phyloP scores from a whole-genome alignment of 2,329 filamentous ascomycete genomes.

The Apiospora pterosperma region DNA sequence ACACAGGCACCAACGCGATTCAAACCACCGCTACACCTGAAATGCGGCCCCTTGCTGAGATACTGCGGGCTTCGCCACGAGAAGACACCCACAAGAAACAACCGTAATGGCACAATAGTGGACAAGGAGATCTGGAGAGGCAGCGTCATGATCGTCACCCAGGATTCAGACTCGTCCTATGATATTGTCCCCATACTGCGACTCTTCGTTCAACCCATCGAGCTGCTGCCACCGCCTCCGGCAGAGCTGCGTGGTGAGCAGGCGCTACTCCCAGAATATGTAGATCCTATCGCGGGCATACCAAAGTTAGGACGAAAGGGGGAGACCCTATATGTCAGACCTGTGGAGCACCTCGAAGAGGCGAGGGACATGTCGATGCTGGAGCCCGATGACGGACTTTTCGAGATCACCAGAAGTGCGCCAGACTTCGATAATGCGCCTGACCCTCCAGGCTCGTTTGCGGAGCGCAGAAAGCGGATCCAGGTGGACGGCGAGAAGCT shows the following conservation, averaged over 20 bases:
- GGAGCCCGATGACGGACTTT: constrained; percentile 80
- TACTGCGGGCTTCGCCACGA: constrained; percentile 81
- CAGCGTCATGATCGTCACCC: constrained; percentile 91
- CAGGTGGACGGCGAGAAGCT: constrained; percentile 74
- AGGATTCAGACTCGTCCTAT: constrained; percentile 80
- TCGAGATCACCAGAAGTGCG: constrained; percentile 61
- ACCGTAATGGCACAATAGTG: constrained; percentile 28
- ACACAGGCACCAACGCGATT: constrained; percentile 66
- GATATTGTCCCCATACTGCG: constrained; percentile 73
- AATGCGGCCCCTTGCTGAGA: constrained; percentile 84
- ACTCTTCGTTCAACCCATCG: constrained; percentile 83
- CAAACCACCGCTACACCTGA: constrained; percentile 78
- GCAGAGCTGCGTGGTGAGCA: constrained; percentile 61
- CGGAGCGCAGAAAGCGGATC: constrained; percentile 49
- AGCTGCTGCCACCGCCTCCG: constrained; percentile 76
- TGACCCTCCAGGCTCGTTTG: constrained; percentile 51
- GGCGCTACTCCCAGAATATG: constrained; percentile 71
- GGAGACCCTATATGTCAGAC: constrained; percentile 81
- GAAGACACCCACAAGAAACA: constrained; percentile 37
- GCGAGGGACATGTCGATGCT: constrained; percentile 72
- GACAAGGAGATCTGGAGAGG: constrained; percentile 88
- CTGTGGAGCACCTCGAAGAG: constrained; percentile 81
- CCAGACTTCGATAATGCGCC: constrained; percentile 44
- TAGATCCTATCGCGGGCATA: constrained; percentile 86
- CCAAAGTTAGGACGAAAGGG: constrained; percentile 82